Percentiles rank a stretch among this genome's conserved stretches.
Conservation (phyloP, 2,329 filamentous ascomycete genomes). For the Aspergillus sp. region DNA sequence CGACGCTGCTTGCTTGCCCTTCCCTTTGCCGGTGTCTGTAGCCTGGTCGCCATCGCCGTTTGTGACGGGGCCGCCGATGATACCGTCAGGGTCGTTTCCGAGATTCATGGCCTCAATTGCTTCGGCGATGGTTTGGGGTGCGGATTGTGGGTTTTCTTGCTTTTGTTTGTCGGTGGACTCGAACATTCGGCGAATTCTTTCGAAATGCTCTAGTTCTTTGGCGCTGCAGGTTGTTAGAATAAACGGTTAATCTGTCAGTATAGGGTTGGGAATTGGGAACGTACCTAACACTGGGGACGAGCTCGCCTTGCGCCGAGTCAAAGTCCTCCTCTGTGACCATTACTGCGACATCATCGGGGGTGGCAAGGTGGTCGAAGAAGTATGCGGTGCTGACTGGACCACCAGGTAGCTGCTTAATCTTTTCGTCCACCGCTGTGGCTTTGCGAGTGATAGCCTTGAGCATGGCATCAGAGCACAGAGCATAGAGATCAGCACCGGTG, state of each 20-base stretch:
- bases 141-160: conserved; percentile 26
- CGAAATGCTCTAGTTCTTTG: conserved; percentile 89
- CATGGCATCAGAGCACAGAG: conserved; percentile 96
- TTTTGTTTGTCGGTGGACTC: conserved; percentile 60
- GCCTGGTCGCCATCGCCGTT: conserved; percentile 30
- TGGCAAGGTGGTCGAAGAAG: conserved; percentile 92
- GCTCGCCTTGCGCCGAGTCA: conserved; percentile 72
- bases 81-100: conserved; percentile 15
- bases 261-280: conserved; percentile 12
- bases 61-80: conserved; percentile 24
- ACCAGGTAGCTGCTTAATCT: conserved; percentile 65
- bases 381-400: conserved; percentile 76
- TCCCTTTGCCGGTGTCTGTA: conserved; percentile 30
- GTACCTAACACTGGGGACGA: conserved; percentile 80
- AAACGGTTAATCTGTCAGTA: background rate
- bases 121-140: conserved; percentile 37
- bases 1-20: conserved; percentile 30
- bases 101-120: conserved; percentile 37
- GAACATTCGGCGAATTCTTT: conserved; percentile 77
- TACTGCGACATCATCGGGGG: conserved; percentile 77
- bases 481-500: conserved; percentile 96
- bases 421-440: conserved; percentile 77
- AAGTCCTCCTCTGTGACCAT: conserved; percentile 91
- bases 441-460: conserved; percentile 95
- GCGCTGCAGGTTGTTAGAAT: conserved; percentile 55